These are phyloP conservation scores for Hymenoscyphus fraxineus DNA, from an alignment of 2,329 filamentous ascomycete genomes.

Conservation along the genomic window DNA sequence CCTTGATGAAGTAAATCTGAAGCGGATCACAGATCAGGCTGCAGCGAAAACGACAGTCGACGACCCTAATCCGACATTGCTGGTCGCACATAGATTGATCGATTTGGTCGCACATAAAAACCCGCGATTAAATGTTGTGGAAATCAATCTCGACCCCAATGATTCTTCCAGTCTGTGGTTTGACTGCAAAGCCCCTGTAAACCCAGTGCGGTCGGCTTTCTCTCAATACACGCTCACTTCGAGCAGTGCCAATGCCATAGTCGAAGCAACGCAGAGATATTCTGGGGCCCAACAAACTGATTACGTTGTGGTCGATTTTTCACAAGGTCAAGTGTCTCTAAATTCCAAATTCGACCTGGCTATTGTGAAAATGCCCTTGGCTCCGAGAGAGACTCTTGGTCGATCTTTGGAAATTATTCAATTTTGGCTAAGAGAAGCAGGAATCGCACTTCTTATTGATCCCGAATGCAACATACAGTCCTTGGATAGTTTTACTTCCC, in stretches of 20 bases:
- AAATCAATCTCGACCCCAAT: background rate
- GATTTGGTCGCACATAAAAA: conserved; percentile 1
- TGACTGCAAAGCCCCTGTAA: conserved; percentile 34
- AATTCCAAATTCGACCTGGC: too few species aligned
- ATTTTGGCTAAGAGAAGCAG: too few species aligned
- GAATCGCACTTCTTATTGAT: too few species aligned
- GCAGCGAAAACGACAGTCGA: background rate
- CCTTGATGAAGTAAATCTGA: too few species aligned
- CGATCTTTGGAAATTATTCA: too few species aligned
- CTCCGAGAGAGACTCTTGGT: too few species aligned
- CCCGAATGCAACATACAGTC: too few species aligned
- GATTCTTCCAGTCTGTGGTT: conserved; percentile 35
- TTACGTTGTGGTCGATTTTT: too few species aligned
- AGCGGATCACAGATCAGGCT: conserved; percentile 10
- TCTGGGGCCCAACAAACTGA: too few species aligned
- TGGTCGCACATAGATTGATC: conserved; percentile 23
- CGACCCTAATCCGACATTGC: conserved; percentile 31
- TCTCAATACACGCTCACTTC: background rate
- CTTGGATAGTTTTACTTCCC: too few species aligned
- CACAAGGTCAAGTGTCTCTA: too few species aligned
- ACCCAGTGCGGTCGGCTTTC: conserved; percentile 25
- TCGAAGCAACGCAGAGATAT: background rate
- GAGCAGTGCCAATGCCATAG: background rate
- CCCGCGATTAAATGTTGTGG: background rate
- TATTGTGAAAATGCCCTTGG: too few species aligned